phyloP scores from a whole-genome alignment of 306 rosid species.

The Sechiopsis laciniata region DNA sequence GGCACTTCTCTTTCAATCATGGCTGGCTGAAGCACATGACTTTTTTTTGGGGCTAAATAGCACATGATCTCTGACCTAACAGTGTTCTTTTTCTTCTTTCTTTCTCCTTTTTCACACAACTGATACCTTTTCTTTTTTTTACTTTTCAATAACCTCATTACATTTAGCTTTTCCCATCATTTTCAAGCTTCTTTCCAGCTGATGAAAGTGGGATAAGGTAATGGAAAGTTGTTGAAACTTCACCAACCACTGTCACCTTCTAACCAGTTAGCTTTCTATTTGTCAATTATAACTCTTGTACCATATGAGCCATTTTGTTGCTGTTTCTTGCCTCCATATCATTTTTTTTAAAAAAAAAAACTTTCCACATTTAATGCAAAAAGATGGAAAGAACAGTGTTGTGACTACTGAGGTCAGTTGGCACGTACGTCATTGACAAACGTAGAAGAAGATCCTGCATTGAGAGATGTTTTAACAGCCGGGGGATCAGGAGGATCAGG shows the following conservation, averaged over 20 bases:
- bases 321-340: conserved; percentile 15
- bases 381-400: neutral
- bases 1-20: conserved; percentile 20
- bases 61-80: conserved; percentile 37
- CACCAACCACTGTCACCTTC: conserved; percentile 19
- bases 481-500: no score
- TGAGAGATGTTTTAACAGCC: no score
- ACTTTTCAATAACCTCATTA: conserved; percentile 9
- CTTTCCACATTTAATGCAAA: conserved; percentile 17
- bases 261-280: conserved; percentile 13
- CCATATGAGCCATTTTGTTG: conserved; percentile 21
- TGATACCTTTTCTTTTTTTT: neutral
- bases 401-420: neutral
- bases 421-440: neutral
- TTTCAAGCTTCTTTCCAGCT: conserved; percentile 24
- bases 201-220: conserved; percentile 13
- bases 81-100: conserved; percentile 14
- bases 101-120: conserved; percentile 11
- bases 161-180: conserved; percentile 22
- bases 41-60: neutral
- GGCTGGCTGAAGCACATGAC: conserved; percentile 20
- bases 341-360: neutral
- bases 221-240: conserved; percentile 14
- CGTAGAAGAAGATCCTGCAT: neutral
- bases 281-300: conserved; percentile 21